Evolutionary conservation across 78 protist species (phyloP).

Genomic region (Dictyostelium intermedium): DNA sequence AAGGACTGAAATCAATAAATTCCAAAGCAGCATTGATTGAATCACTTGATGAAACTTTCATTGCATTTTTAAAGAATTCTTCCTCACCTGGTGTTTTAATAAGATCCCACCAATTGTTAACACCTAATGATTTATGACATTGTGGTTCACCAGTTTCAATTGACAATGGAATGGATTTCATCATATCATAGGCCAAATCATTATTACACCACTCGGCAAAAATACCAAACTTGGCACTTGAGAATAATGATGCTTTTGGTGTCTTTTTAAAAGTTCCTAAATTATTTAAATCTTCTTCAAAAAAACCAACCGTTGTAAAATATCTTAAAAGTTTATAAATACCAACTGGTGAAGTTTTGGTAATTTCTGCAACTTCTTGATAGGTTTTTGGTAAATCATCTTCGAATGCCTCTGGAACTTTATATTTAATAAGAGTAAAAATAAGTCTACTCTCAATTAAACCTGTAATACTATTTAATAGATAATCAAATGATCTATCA

Average conservation of each 20-base stretch:
- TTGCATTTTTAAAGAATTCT: not conserved
- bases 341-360: not conserved
- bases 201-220: not conserved
- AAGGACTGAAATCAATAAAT: not conserved
- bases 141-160: not conserved
- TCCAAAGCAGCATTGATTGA: not conserved
- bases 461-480: not conserved
- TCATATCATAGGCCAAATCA: not conserved
- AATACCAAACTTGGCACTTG: not conserved
- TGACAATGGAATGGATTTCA: not conserved
- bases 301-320: not conserved
- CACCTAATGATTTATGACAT: not conserved
- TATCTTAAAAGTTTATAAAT: not conserved
- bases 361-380: not conserved
- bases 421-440: not conserved
- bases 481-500: not conserved
- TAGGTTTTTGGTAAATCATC: not conserved
- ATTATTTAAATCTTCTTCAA: not conserved
- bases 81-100: not conserved
- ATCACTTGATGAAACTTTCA: not conserved
- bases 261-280: not conserved
- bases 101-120: not conserved
- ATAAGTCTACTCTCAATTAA: not conserved
- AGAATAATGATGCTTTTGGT: not conserved
- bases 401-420: not conserved